A percentile compares a stretch with the other conserved stretches of the same genome.
These are phyloP conservation scores for Skeletonema marinoi DNA, from an alignment of 108 stramenopile genomes.

Conservation along the genomic window DNA sequence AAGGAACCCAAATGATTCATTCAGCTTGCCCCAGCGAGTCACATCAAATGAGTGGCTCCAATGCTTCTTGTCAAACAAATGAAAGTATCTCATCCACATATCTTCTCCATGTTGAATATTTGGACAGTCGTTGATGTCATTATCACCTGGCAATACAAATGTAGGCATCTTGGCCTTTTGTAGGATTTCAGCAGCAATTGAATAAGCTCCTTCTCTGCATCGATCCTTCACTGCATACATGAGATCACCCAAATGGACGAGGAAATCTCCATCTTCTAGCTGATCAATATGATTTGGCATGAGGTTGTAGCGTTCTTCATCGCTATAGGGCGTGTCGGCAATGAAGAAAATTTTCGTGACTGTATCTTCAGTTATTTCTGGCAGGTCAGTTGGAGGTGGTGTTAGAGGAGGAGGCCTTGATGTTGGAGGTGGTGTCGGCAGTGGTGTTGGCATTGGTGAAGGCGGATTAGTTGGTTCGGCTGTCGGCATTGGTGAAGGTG, in stretches of 20 bases:
- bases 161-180: slow-evolving; percentile 26
- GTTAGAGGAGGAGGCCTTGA: background rate
- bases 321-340: background rate
- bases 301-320: background rate
- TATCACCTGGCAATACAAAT: slow-evolving; percentile 70
- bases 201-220: background rate
- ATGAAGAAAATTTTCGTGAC: background rate
- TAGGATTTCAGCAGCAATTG: background rate
- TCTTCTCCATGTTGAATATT: slow-evolving; percentile 29
- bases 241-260: background rate
- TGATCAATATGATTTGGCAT: background rate
- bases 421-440: background rate
- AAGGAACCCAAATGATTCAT: slow-evolving; percentile 62
- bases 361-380: background rate
- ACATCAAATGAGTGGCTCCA: slow-evolving; percentile 34
- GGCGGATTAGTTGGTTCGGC: background rate
- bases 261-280: background rate
- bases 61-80: slow-evolving; percentile 46
- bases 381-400: background rate
- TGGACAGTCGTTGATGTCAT: slow-evolving; percentile 77
- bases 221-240: background rate
- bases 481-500: background rate
- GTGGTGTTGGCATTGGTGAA: background rate
- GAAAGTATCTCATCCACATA: slow-evolving; percentile 61
- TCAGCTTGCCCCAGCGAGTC: slow-evolving; percentile 39